phyloP scores from a whole-genome alignment of 1,284 basidiomycete species.

The Ceratobasidium sp. region DNA sequence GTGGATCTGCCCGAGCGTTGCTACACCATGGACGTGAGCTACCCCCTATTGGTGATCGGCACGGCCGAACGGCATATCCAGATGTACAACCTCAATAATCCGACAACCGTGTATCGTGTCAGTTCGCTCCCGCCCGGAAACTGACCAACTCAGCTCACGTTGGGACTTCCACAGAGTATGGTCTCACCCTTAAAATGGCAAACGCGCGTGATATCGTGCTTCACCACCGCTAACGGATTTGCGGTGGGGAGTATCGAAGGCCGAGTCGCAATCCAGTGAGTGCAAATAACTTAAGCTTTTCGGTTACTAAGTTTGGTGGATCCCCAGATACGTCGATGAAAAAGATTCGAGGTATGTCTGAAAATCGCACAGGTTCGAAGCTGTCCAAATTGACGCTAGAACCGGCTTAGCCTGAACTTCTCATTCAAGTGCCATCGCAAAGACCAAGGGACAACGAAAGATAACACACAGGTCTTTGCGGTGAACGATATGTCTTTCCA shows the following conservation, averaged over 20 bases:
- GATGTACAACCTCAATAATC: constrained; percentile 87
- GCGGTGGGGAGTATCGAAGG: constrained; percentile 96
- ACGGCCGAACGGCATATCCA: constrained; percentile 92
- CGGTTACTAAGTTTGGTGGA: constrained; percentile 45
- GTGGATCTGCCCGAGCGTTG: constrained; percentile 89
- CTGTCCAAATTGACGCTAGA: constrained; percentile 11
- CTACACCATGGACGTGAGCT: constrained; percentile 86
- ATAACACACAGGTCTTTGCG: constrained; percentile 85
- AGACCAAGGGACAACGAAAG: constrained; percentile 71
- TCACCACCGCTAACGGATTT: constrained; percentile 83
- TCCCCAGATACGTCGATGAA: constrained; percentile 78
- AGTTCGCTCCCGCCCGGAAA: constrained; percentile 47
- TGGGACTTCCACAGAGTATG: constrained; percentile 65
- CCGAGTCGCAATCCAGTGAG: constrained; percentile 94
- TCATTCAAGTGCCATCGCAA: constrained; percentile 95
- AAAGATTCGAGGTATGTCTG: constrained; percentile 70
- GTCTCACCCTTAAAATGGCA: constrained; percentile 93
- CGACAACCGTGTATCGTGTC: constrained; percentile 79
- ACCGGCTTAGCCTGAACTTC: neutral
- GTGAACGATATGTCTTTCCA: constrained; percentile 96
- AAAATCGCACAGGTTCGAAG: constrained; percentile 34
- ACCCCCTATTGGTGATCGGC: constrained; percentile 92
- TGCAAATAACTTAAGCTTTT: constrained; percentile 44
- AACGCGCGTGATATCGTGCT: constrained; percentile 89
- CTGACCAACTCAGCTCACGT: constrained; percentile 20